Evolutionary conservation across 306 rosid genomes (phyloP).

Genomic region (Rosa multiflora): DNA sequence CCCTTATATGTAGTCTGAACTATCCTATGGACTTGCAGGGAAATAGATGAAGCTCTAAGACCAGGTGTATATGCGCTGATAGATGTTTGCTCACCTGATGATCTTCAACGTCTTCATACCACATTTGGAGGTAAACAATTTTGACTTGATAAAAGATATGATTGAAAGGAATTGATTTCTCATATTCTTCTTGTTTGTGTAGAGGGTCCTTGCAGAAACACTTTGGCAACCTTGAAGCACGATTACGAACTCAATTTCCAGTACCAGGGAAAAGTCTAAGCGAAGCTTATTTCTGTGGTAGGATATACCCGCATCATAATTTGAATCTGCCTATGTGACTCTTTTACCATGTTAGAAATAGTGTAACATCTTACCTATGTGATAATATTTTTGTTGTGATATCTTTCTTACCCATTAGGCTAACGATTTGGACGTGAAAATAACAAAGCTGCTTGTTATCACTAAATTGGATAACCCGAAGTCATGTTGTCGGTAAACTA

Average conservation of each 20-base stretch:
- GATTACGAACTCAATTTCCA: constrained; percentile 73
- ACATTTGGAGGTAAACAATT: constrained; percentile 72
- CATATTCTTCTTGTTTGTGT: constrained; percentile 31
- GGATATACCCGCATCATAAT: constrained; percentile 20
- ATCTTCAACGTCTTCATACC: constrained; percentile 93
- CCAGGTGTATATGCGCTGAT: constrained; percentile 82
- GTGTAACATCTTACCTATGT: constrained; percentile 7
- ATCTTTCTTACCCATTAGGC: background rate
- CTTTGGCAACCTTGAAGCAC: constrained; percentile 60
- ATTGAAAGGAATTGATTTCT: constrained; percentile 17
- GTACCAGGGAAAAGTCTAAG: constrained; percentile 81
- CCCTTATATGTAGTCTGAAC: constrained; percentile 11
- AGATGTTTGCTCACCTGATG: constrained; percentile 71
- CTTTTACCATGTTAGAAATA: constrained; percentile 13
- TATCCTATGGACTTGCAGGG: constrained; percentile 52
- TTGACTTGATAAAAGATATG: constrained; percentile 13
- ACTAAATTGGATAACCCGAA: background rate
- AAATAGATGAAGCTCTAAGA: constrained; percentile 79
- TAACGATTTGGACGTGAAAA: constrained; percentile 13
- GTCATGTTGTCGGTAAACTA: background rate
- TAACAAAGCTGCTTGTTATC: constrained; percentile 8
- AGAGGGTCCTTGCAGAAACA: constrained; percentile 99
- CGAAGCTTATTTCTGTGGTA: constrained; percentile 18
- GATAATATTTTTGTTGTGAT: constrained; percentile 20
- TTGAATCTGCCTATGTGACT: background rate